These are phyloP conservation scores for Tylopilus sp. DNA, from an alignment of 1,284 basidiomycete genomes.

Conservation along the genomic window DNA sequence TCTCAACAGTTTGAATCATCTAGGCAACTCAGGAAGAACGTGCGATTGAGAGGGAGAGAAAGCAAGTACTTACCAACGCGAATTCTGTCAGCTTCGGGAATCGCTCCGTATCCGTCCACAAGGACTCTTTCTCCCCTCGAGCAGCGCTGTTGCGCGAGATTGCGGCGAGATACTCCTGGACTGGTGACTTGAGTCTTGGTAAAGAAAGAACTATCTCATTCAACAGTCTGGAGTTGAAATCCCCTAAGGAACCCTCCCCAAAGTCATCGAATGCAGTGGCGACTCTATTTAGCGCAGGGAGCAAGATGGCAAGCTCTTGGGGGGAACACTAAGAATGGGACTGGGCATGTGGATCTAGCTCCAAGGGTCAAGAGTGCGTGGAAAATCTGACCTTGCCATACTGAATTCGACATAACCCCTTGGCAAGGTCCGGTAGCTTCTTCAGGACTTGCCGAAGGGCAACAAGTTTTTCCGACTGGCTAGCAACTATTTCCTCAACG, in stretches of 20 bases:
- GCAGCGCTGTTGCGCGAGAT: slow-evolving; percentile 66
- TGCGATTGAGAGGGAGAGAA: neutral
- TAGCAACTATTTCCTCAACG: slow-evolving; percentile 73
- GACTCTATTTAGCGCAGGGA: slow-evolving; percentile 75
- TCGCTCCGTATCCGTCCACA: slow-evolving; percentile 74
- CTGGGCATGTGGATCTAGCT: neutral
- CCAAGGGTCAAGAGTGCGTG: neutral
- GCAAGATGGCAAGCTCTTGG: slow-evolving; percentile 74
- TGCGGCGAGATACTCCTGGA: slow-evolving; percentile 54
- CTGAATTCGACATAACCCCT: slow-evolving; percentile 85
- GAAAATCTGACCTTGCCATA: slow-evolving; percentile 71
- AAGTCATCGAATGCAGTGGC: slow-evolving; percentile 62
- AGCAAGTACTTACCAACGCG: slow-evolving; percentile 33
- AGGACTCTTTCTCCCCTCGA: slow-evolving; percentile 63
- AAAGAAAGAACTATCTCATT: slow-evolving; percentile 70
- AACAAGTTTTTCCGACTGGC: slow-evolving; percentile 54
- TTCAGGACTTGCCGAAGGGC: slow-evolving; percentile 69
- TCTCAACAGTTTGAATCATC: slow-evolving; percentile 62
- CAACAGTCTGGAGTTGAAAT: slow-evolving; percentile 64
- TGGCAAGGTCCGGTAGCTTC: slow-evolving; percentile 84
- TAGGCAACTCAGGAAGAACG: slow-evolving; percentile 24
- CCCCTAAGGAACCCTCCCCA: slow-evolving; percentile 42
- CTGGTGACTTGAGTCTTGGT: slow-evolving; percentile 57
- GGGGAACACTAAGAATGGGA: slow-evolving; percentile 64
- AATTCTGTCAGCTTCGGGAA: slow-evolving; percentile 64